Evolutionary conservation across 2,329 filamentous ascomycete genomes (phyloP).

Genomic region (Podosphaera xanthii): DNA sequence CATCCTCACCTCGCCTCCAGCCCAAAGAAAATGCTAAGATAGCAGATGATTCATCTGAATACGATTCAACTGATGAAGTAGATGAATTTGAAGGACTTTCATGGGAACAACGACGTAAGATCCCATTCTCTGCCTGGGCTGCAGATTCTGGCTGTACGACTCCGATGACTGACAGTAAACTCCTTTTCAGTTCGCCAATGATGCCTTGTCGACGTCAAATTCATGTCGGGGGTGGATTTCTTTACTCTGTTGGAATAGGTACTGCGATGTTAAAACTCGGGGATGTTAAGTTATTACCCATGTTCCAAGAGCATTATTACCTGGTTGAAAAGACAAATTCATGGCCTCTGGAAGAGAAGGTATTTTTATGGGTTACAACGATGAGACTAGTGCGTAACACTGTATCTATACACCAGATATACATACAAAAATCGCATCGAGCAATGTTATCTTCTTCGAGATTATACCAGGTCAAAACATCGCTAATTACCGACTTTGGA

Average conservation of each 20-base stretch:
- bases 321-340: background rate
- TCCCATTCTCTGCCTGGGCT: background rate
- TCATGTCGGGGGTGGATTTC: too few relatives aligned
- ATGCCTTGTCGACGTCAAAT: too few relatives aligned
- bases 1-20: too few relatives aligned
- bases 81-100: background rate
- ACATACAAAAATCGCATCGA: background rate
- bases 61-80: background rate
- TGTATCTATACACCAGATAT: background rate
- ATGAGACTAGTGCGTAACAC: background rate
- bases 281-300: too few relatives aligned
- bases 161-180: background rate
- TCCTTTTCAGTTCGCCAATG: too few relatives aligned
- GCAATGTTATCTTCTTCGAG: background rate
- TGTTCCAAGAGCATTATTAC: too few relatives aligned
- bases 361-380: background rate
- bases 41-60: too few relatives aligned
- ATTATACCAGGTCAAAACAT: background rate
- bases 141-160: constrained; percentile 1
- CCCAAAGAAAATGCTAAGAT: too few relatives aligned
- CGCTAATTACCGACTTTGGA: background rate
- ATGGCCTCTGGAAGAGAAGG: background rate
- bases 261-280: background rate
- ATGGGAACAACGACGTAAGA: background rate
- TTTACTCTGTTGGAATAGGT: background rate